Evolutionary conservation across 208 protist species (phyloP), one percentile per base, ranked within the genome.

Genomic region (Leishmania arabica): DNA sequence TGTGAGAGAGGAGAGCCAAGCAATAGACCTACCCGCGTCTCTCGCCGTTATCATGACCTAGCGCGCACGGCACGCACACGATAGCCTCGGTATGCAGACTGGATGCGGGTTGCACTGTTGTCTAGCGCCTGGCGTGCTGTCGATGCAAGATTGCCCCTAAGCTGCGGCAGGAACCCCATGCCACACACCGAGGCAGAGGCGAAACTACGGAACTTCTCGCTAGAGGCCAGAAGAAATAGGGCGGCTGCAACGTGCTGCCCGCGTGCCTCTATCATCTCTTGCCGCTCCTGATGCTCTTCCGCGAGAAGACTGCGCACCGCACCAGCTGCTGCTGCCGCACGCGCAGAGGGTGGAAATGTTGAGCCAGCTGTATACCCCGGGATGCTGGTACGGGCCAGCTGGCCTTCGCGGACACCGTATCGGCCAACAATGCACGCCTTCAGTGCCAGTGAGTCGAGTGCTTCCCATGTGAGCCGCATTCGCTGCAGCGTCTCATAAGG

Each of bases 81-180:
- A 27, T 84, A 86, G 13, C 87, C 85, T 62, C 90, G 85, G 74
- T 85, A 93, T 7, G 64, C 79, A 8, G 84, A 31, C 81, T 93
- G 90, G 78, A 93, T 91, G 42, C 75, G 56, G 9, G 81, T 89
- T 4, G 90, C 87, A 54, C 76, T 82, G 37, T 68, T 21, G 8
- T 87, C 80, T 37, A 91, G 65, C 40, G 73, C 60, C 42, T 76
- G 56, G 5, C 34, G 72, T 40, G 21, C 75, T 13, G 75, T 77
- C 51, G 8, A 49, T 47, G 34, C 31, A 19, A 15, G 2, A 3
- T 7, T 34, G 4, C 31, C 3, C 37, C 54, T 77, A 5, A 42
- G 73, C 21, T 27, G 54, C 34, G 54, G 53, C 21, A 65, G 21
- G 73, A 56, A 1, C 27, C 24, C 0, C 73, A 45, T 62, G 53